Percentiles rank a stretch among this genome's conserved stretches.
These are phyloP conservation scores for Lactuca saligna DNA, from an alignment of 129 eudicot species.

Conservation along the genomic window DNA sequence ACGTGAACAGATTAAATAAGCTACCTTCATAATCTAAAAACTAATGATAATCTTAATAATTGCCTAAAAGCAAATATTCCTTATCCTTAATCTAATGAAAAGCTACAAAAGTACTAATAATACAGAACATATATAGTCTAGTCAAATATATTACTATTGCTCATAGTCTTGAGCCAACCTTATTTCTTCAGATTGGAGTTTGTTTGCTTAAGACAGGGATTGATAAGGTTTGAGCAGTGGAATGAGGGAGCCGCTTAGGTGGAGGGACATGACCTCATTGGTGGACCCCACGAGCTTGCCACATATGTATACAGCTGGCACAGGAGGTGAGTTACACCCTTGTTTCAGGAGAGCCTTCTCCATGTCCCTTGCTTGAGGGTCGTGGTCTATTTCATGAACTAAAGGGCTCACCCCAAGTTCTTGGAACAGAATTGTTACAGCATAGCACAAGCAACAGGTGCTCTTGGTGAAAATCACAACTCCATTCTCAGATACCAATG, in stretches of 20 bases:
- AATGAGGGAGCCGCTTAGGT: slow-evolving; percentile 70
- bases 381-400: slow-evolving; percentile 58
- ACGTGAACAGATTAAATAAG: slow-evolving; percentile 17
- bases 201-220: slow-evolving; percentile 16
- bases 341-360: slow-evolving; percentile 64
- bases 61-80: slow-evolving; percentile 17
- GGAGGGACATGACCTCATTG: slow-evolving; percentile 70
- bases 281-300: slow-evolving; percentile 82
- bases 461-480: slow-evolving; percentile 73
- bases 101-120: slow-evolving; percentile 18
- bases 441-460: slow-evolving; percentile 78
- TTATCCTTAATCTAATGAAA: slow-evolving; percentile 13
- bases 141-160: slow-evolving; percentile 13
- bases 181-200: slow-evolving; percentile 30
- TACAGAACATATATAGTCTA: slow-evolving; percentile 21
- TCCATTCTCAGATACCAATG: slow-evolving; percentile 58
- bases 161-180: slow-evolving; percentile 41
- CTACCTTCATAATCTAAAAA: slow-evolving; percentile 32
- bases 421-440: slow-evolving; percentile 60
- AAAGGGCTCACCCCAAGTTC: slow-evolving; percentile 52
- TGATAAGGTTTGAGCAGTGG: slow-evolving; percentile 62
- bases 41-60: slow-evolving; percentile 23
- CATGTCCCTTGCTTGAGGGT: slow-evolving; percentile 64
- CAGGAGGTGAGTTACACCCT: slow-evolving; percentile 50
- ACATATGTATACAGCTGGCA: slow-evolving; percentile 82